Base-by-base conservation (phyloP, 2,329 filamentous ascomycete genomes). In the Trichoderma sp. region DNA sequence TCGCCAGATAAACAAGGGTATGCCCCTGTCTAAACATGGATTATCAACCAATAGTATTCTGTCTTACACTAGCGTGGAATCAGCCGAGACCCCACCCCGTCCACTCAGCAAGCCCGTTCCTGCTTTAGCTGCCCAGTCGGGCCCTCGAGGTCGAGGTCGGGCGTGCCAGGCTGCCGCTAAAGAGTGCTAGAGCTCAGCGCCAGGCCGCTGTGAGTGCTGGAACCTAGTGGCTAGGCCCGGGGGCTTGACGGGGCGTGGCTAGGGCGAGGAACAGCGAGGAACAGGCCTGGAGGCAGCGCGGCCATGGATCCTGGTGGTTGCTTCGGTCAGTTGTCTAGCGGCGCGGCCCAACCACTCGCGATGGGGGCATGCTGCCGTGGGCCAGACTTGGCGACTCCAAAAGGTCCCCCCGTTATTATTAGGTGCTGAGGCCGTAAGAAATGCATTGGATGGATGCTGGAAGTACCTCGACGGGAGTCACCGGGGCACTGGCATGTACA, bases 61-160 rank as follows among this genome's bases (percentile, higher is more conserved):
- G 39, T 30, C 4, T 10, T 56, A 12, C 17, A 17, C 57, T 52
- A 57, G 60, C 26, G 64, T 58, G 44, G 64, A 52, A 63, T 50
- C 59, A 64, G 54, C 59, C 50, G 50, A 50, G 45, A 43, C n/a
- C 6, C 64, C 60, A 54, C 45, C 26, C 15, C 52, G 52, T 43
- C 64, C 64, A 66, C 64, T 66, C 52, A 66, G 64, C 51, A 28
- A 44, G 47, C 48, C 51, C 54, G 64, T 66, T 63, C 64, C 64
- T 66, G 64, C 64, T 66, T 66, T 66, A 66, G 64, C 60, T 63
- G 64, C 64, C 60, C 30, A 66, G 51, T 66, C 51, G 58, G 34
- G 64, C 14, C 57, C 58, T 56, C 48, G 57, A 57, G 26, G 14
- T 45, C 50, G 43, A 48, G 41, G 44, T 44, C 44, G 39, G 58